phyloP scores from a whole-genome alignment of 768 basidiomycete genomes.

The Guyanaporus albipodus region DNA sequence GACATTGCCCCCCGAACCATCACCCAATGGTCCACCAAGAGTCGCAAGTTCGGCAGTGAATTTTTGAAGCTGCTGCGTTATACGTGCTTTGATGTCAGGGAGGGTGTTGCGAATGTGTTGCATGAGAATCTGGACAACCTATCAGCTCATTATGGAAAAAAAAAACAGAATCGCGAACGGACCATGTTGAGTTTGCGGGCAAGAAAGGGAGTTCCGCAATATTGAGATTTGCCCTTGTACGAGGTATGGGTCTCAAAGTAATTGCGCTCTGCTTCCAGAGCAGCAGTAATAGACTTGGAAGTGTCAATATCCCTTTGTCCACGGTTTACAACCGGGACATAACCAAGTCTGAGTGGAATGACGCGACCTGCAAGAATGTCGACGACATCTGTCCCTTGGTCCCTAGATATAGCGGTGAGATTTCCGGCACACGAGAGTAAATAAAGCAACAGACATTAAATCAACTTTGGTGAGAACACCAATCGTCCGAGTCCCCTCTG shows the following conservation, averaged over 20 bases:
- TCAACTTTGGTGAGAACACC: constrained; percentile 99
- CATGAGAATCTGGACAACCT: constrained; percentile 79
- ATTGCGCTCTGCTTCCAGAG: constrained; percentile 83
- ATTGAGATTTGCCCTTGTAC: constrained; percentile 91
- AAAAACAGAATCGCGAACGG: constrained; percentile 22
- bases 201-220: constrained; percentile 96
- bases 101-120: constrained; percentile 96
- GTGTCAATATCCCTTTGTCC: constrained; percentile 96
- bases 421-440: neutral
- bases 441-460: constrained; percentile 69
- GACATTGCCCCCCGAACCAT: constrained; percentile 82
- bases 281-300: constrained; percentile 77
- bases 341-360: constrained; percentile 93
- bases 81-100: constrained; percentile 98
- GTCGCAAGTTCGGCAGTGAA: constrained; percentile 77
- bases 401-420: constrained; percentile 50
- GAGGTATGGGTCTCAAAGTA: constrained; percentile 95
- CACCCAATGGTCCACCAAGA: constrained; percentile 86
- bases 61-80: constrained; percentile 86
- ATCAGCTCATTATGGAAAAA: neutral
- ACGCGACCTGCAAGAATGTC: constrained; percentile 97
- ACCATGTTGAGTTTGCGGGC: constrained; percentile 95
- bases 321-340: constrained; percentile 98
- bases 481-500: constrained; percentile 94
- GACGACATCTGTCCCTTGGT: constrained; percentile 95